Base-by-base conservation (phyloP, 1,284 basidiomycete genomes). In the Trichosporon sp. region DNA sequence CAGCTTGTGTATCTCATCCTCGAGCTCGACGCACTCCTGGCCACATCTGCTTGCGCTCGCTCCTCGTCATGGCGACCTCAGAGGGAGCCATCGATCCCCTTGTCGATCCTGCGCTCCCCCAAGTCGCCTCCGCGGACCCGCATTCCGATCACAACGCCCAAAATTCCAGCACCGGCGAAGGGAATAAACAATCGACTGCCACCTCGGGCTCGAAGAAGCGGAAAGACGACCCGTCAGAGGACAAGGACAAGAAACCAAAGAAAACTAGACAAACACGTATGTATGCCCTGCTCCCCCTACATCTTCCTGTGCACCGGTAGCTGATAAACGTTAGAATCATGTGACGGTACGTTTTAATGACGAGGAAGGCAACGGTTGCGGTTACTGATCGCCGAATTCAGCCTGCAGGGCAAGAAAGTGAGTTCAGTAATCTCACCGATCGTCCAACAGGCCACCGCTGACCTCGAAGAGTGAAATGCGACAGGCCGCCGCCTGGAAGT, bases 381-480 rank as follows among this genome's bases (percentile, higher is more conserved):
- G 29, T 31, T 56, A 29, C 66, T 68, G 56, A 67, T 58, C 36
- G 29, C 25, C 56, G 19, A 16, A 6, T 36, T 1, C 59, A 78
- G 77, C 76, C n/a, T 77, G 77, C 65, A 64, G 77, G 59, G 74
- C 75, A 1, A 69, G 77, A 60, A 78, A 78, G 77, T 78, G 62
- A 68, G 77, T 70, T 8, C 23, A 4, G 21, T 19, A 33, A 7
- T 44, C n/a, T n/a, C n/a, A n/a, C n/a, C n/a, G n/a, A n/a, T n/a
- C n/a, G n/a, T n/a, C 23, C 27, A 36, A 6, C 34, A 31, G 21
- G 31, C n/a, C 2, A 7, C 21, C 9, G 14, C 58, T 70, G 52
- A 70, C 62, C 6, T 5, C 16, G 11, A 65, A 78, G 77, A 60
- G 75, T 77, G 31, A 76, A 75, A 65, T 78, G 77, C 60, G 77